These are phyloP conservation scores for Schizopora paradoxa DNA, from an alignment of 1,284 basidiomycete species.

Conservation along the genomic window DNA sequence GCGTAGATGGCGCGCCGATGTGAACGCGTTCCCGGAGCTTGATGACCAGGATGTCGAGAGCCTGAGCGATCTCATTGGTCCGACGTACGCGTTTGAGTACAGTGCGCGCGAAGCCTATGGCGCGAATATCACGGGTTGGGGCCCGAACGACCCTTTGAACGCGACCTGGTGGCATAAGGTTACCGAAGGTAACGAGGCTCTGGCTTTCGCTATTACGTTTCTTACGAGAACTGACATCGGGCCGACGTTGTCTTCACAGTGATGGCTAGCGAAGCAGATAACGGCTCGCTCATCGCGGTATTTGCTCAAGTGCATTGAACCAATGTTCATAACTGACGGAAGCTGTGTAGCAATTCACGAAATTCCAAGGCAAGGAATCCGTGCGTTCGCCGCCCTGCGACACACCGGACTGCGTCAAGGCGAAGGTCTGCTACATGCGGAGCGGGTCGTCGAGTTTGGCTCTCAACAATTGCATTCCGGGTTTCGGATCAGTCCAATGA, in stretches of 20 bases:
- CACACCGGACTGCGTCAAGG: slow-evolving; percentile 52
- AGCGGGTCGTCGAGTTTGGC: slow-evolving; percentile 61
- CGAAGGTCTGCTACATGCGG: slow-evolving; percentile 78
- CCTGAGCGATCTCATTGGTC: no score
- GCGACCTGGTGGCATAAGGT: slow-evolving; percentile 82
- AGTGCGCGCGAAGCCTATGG: slow-evolving; percentile 68
- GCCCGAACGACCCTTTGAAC: slow-evolving; percentile 63
- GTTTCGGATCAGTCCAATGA: slow-evolving; percentile 64
- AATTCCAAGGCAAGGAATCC: slow-evolving; percentile 68
- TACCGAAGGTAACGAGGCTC: slow-evolving; percentile 62
- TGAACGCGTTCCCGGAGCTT: slow-evolving; percentile 49
- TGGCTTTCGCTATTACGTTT: not conserved
- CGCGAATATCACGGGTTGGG: slow-evolving; percentile 56
- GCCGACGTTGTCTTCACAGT: not conserved
- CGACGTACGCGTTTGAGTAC: slow-evolving; percentile 67
- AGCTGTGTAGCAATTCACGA: slow-evolving; percentile 52
- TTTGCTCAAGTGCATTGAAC: slow-evolving; percentile 22
- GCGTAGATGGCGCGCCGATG: slow-evolving; percentile 57
- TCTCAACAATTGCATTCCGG: slow-evolving; percentile 50
- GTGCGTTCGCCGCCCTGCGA: slow-evolving; percentile 50
- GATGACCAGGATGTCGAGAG: no score
- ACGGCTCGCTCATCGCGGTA: slow-evolving; percentile 54
- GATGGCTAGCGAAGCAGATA: slow-evolving; percentile 57
- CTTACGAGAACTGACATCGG: not conserved
- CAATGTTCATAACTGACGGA: slow-evolving; percentile 9